phyloP scores from a whole-genome alignment of 352 stramenopile species.

The Phytophthora agathidicida region DNA sequence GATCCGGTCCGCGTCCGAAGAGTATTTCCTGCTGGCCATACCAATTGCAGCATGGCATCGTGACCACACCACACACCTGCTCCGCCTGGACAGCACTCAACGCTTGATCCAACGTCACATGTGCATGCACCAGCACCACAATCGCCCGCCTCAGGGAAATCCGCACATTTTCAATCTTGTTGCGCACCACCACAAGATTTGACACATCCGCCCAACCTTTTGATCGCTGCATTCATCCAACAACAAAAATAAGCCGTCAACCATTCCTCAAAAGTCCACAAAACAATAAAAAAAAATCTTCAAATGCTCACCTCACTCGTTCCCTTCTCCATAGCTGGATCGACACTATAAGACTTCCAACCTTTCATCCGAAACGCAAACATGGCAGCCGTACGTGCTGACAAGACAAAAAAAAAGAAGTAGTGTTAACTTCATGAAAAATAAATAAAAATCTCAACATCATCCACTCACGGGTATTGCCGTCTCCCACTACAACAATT shows the following conservation, averaged over 20 bases:
- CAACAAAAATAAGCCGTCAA: not conserved
- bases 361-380: constrained; percentile 72
- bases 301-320: constrained; percentile 42
- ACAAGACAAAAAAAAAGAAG: constrained; percentile 10
- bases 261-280: not conserved
- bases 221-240: constrained; percentile 39
- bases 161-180: constrained; percentile 86
- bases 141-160: constrained; percentile 64
- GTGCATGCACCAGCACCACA: constrained; percentile 78
- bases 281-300: not conserved
- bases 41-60: constrained; percentile 86
- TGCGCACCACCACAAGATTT: constrained; percentile 79
- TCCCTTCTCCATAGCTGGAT: constrained; percentile 74
- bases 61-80: constrained; percentile 65
- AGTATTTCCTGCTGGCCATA: constrained; percentile 72
- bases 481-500: constrained; percentile 81
- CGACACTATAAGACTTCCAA: constrained; percentile 84
- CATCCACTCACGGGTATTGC: constrained; percentile 66
- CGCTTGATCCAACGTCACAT: constrained; percentile 79
- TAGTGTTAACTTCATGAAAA: constrained; percentile 2
- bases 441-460: not conserved
- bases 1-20: constrained; percentile 52
- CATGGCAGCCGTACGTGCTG: constrained; percentile 77
- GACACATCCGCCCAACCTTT: constrained; percentile 53
- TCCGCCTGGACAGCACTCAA: constrained; percentile 69